Base-by-base conservation (phyloP, 2,329 filamentous ascomycete species). In the Cytospora paraplurivora region DNA sequence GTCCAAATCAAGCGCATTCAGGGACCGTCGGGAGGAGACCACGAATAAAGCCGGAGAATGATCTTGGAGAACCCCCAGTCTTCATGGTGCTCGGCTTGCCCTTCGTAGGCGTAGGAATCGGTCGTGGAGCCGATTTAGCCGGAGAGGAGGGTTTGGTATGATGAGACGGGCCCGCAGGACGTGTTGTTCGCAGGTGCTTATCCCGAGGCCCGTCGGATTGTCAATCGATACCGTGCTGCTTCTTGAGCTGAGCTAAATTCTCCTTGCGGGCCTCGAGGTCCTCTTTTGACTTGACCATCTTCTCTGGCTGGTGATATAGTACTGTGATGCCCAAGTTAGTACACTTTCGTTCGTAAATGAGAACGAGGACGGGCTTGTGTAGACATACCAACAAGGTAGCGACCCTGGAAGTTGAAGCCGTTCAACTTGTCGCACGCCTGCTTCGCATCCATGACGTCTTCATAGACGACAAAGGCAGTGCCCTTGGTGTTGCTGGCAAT, bases 381-480 rank as follows among this genome's bases (percentile, higher is more conserved):
- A 50, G 66, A 87, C 92, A 67, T 86, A 96, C 92, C 93, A 74
- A 99, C 95, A 72, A 99, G 91, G 80, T 99, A 99, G 77, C 95
- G 91, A 81, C 94, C 97, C 83, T 99, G 95, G 79, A 99, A 99
- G 83, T 99, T 99, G 88, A 96, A 99, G 76, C 95, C 95, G 84
- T 99, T 99, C 78, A 99, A 85, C 83, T 98, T 97, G 84, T 99
- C 95, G 85, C 95, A 98, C 75, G 95, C 95, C 80, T 93, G 89
- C 83, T 99, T 99, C 71, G 95, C 93, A 84, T 99, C 95, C 86
- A 95, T 91, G 71, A 98, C 94, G 85, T 99, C 95, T 80, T 98
- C 95, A 84, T 97, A 99, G 79, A 99, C 95, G 72, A 99, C 95
- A 79, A 97, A 99, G 70, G 94, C 95, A 60, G 95, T 99, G 76